Percentiles rank a stretch among this genome's conserved stretches.
Evolutionary conservation across 1,139 yeast genomes (phyloP).

Genomic region (Nakaseomyces kungkrabaensis): DNA sequence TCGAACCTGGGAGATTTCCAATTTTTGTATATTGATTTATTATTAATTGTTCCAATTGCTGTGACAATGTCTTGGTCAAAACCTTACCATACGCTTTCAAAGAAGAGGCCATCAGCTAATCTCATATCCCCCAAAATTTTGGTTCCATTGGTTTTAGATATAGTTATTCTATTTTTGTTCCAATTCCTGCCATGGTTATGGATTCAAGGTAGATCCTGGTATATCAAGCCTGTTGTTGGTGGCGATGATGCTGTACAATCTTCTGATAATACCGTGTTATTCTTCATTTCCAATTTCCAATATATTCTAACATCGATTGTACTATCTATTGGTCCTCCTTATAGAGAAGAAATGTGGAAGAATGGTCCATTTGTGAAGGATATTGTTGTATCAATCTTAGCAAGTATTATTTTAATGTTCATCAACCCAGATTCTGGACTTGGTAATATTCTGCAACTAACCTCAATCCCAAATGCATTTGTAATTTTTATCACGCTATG

Average conservation of each 20-base stretch:
- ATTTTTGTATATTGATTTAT: conserved; percentile 83
- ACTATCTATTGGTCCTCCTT: conserved; percentile 91
- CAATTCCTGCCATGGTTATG: conserved; percentile 60
- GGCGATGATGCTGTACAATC: conserved; percentile 77
- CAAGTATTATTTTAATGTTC: conserved; percentile 43
- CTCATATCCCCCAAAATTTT: conserved; percentile 81
- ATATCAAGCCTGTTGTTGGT: conserved; percentile 70
- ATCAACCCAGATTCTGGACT: conserved; percentile 41
- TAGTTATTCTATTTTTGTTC: conserved; percentile 47
- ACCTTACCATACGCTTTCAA: conserved; percentile 52
- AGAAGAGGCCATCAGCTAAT: conserved; percentile 87
- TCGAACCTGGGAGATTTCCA: conserved; percentile 97
- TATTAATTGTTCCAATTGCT: conserved; percentile 86
- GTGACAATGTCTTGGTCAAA: conserved; percentile 96
- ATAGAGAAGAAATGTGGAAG: conserved; percentile 61
- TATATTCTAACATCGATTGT: conserved; percentile 76
- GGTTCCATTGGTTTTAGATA: conserved; percentile 70
- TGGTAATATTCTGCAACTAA: conserved; percentile 68
- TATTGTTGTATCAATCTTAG: conserved; percentile 38
- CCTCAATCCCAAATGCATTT: conserved; percentile 45
- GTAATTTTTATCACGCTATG: conserved; percentile 40
- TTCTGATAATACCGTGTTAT: conserved; percentile 80
- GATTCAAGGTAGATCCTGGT: conserved; percentile 61
- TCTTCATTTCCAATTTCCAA: conserved; percentile 76
- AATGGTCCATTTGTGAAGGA: conserved; percentile 67